Conservation (phyloP, 2,329 filamentous ascomycete species). For the Aaosphaeria arxii region DNA sequence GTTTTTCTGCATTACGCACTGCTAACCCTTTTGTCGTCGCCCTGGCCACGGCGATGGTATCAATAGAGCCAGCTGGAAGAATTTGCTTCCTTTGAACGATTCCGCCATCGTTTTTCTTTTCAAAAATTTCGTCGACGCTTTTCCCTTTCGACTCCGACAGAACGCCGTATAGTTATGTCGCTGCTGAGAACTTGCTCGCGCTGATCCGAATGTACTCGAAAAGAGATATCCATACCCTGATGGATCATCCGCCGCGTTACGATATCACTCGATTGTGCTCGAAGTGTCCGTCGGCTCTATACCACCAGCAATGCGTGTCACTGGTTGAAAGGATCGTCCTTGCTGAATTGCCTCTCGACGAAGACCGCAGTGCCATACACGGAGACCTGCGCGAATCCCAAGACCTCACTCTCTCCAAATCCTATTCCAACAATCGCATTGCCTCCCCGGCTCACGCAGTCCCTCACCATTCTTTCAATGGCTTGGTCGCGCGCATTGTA, state of each 20-base stretch:
- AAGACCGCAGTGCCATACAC: slow-evolving; percentile 31
- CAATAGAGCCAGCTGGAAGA: slow-evolving; percentile 4
- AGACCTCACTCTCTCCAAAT: slow-evolving; percentile 29
- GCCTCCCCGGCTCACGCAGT: slow-evolving; percentile 28
- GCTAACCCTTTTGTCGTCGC: background rate
- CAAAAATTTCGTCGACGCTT: no score
- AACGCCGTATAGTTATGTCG: slow-evolving; percentile 4
- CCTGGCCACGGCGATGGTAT: background rate
- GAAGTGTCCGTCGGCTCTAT: background rate
- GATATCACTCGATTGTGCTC: background rate
- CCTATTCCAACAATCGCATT: slow-evolving; percentile 31
- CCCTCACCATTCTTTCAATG: slow-evolving; percentile 31
- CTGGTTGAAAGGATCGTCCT: slow-evolving; percentile 12
- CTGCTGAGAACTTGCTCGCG: slow-evolving; percentile 1
- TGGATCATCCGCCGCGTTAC: background rate
- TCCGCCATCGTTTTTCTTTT: slow-evolving; percentile 4
- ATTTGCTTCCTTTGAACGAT: slow-evolving; percentile 10
- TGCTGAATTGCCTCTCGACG: slow-evolving; percentile 20
- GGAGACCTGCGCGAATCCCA: slow-evolving; percentile 33
- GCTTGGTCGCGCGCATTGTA: slow-evolving; percentile 34
- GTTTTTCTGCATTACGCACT: slow-evolving; percentile 2
- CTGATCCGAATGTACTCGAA: background rate
- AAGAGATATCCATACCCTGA: background rate
- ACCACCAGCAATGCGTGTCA: no score
- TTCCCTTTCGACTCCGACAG: background rate